A percentile compares a stretch with the other conserved stretches of the same genome.
phyloP scores from a whole-genome alignment of 2,329 filamentous ascomycete species.

The Stachybotrys chlorohalonatus region DNA sequence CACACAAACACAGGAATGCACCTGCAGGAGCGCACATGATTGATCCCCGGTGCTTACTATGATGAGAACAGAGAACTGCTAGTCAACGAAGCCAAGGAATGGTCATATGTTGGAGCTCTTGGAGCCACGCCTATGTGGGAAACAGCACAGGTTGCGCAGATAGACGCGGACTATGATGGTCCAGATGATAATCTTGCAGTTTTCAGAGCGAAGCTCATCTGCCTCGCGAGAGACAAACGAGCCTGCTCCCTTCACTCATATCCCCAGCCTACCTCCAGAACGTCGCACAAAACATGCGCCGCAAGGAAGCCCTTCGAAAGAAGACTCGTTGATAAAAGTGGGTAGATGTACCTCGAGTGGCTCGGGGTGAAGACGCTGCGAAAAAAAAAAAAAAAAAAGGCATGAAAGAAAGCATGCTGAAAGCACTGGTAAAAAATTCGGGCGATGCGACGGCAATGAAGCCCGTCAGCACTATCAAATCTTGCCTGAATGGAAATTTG shows the following conservation, averaged over 20 bases:
- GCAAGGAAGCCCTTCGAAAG: slow-evolving; percentile 23
- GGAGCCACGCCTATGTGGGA: slow-evolving; percentile 42
- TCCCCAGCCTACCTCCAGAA: slow-evolving; percentile 22
- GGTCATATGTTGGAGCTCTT: slow-evolving; percentile 33
- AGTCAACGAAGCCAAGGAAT: neutral
- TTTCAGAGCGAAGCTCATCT: slow-evolving; percentile 3
- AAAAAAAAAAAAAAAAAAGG: neutral
- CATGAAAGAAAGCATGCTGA: neutral
- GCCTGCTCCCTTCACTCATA: neutral
- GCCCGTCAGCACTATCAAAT: neutral
- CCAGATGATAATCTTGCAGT: slow-evolving; percentile 35
- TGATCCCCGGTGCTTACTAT: too few relatives aligned
- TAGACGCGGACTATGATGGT: slow-evolving; percentile 47
- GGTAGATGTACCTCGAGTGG: slow-evolving; percentile 12
- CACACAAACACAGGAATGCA: too few relatives aligned
- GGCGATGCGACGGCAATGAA: neutral
- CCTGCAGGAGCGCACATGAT: too few relatives aligned
- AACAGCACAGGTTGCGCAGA: slow-evolving; percentile 10
- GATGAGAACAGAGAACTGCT: neutral
- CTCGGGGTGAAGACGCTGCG: slow-evolving; percentile 10
- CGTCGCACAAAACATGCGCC: slow-evolving; percentile 25
- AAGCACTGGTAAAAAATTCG: too few relatives aligned
- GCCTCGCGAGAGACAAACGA: neutral
- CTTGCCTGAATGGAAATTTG: neutral
- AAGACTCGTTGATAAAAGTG: slow-evolving; percentile 21